phyloP scores from a whole-genome alignment of 1,284 basidiomycete genomes.

The Pseudozyma flocculosa region DNA sequence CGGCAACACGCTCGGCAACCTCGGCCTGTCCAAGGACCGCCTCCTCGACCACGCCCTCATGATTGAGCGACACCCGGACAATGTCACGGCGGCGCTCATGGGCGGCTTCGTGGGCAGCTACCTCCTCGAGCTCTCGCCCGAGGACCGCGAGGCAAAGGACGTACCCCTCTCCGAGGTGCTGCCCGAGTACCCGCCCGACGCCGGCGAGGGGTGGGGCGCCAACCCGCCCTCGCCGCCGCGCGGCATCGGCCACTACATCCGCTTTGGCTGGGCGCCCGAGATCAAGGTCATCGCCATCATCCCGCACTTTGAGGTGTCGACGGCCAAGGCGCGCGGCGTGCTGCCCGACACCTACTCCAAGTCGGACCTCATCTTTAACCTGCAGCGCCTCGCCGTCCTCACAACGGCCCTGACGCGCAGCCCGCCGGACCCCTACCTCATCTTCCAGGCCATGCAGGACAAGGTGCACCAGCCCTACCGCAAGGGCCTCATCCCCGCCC shows the following conservation, averaged over 20 bases:
- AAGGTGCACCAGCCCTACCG: conserved; percentile 96
- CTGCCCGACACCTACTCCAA: conserved; percentile 80
- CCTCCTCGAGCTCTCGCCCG: conserved; percentile 72
- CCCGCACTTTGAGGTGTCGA: conserved; percentile 93
- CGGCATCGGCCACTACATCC: conserved; percentile 92
- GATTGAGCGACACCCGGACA: conserved; percentile 99
- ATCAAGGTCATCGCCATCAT: conserved; percentile 95
- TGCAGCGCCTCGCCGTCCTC: conserved; percentile 94
- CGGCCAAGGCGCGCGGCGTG: conserved; percentile 87
- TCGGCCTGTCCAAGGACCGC: conserved; percentile 71
- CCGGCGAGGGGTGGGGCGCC: conserved; percentile 83
- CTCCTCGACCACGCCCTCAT: conserved; percentile 95
- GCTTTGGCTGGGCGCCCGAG: conserved; percentile 80
- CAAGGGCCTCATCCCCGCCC: conserved; percentile 84
- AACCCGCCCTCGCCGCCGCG: conserved; percentile 82
- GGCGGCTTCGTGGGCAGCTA: conserved; percentile 99
- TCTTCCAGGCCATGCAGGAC: conserved; percentile 99
- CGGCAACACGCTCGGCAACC: conserved; percentile 76
- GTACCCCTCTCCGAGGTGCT: conserved; percentile 95
- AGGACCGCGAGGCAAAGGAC: conserved; percentile 68
- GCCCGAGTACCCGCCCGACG: conserved; percentile 92
- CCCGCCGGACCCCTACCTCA: conserved; percentile 88
- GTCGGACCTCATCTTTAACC: conserved; percentile 91
- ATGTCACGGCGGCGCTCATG: conserved; percentile 93
- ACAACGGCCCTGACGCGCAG: conserved; percentile 88